Evolutionary conservation across 208 protist genomes (phyloP), one percentile per base, ranked within the genome.

Genomic region (Leishmania turanica): DNA sequence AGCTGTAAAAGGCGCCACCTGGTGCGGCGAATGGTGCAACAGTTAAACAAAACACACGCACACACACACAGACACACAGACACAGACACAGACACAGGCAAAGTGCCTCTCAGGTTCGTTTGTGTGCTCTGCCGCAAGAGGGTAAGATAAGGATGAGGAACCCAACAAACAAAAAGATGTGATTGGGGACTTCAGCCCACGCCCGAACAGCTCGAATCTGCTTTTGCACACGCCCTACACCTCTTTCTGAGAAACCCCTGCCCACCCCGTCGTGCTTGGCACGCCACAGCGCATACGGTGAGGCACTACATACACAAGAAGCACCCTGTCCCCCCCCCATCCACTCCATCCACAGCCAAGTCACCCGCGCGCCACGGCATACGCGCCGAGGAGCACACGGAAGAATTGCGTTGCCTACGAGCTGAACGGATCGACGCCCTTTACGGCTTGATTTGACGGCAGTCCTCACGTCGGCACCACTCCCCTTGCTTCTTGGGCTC

Each of bases 401-500:
- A 47, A 3, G 9, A 72, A 34, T 49, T 49, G 17, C 40, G 49
- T 47, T 47, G 21, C 73, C 2, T 72, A 31, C 1, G 45, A 17
- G 21, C 66, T 17, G 31, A 73, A 19, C 42, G 27, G 8, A 51
- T 34, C n/a, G 1, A 15, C 27, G 11, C 8, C 34, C n/a, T 13
- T 82, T 91, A 98, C 56, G 95, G 95, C 77, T 97, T 97, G 79
- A 98, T 97, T 78, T 97, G 93, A 19, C 95, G 87, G 75, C 95
- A 98, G 60, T 97, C 94, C 83, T 98, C 95, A 2, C 94, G 91
- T 4, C 95, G 87, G 78, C 95, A 98, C 92, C 93, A 97, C 83
- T 98, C 92, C 0, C 94, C 95, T 75, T 95, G 93, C 79, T 92
- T 91, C 82, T 98, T 98, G 19, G 95, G 95, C 81, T 98, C 95